phyloP scores from a whole-genome alignment of 1,284 basidiomycete species.

The Ustilago cynodontis region DNA sequence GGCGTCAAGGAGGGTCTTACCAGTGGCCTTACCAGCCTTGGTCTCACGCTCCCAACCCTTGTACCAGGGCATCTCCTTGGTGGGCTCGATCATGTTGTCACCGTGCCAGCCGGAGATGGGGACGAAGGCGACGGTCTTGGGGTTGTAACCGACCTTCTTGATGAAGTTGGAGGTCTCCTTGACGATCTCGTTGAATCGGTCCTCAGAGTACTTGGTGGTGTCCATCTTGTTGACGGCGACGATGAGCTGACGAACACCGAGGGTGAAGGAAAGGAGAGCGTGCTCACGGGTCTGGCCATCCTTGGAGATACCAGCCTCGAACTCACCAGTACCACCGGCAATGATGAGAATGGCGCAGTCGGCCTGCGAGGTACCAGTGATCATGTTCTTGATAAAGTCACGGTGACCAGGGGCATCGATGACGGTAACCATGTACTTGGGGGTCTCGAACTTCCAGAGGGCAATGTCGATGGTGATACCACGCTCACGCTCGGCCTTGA shows the following conservation, averaged over 20 bases:
- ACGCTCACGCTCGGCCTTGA: conserved; percentile 98
- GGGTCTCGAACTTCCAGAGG: conserved; percentile 71
- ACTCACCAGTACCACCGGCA: conserved; percentile 98
- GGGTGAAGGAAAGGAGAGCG: conserved; percentile 99
- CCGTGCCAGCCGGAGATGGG: conserved; percentile 99
- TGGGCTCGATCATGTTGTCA: conserved; percentile 98
- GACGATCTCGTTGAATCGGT: conserved; percentile 99
- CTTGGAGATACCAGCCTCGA: conserved; percentile 99
- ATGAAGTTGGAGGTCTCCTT: conserved; percentile 99
- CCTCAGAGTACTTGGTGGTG: conserved; percentile 98
- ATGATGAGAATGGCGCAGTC: conserved; percentile 99
- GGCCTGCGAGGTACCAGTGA: conserved; percentile 94
- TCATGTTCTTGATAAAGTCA: conserved; percentile 97
- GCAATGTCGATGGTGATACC: conserved; percentile 99
- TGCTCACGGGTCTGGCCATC: conserved; percentile 99
- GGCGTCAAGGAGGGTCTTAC: conserved; percentile 99
- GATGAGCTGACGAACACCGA: conserved; percentile 99
- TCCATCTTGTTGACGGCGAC: conserved; percentile 99
- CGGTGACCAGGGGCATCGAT: conserved; percentile 99
- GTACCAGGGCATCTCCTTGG: conserved; percentile 94
- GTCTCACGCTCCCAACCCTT: conserved; percentile 82
- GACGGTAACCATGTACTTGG: conserved; percentile 76
- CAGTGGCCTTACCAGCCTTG: conserved; percentile 91
- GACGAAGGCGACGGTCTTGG: conserved; percentile 97
- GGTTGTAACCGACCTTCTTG: conserved; percentile 99